Base-by-base conservation (phyloP, 495 filamentous ascomycete species). In the Daldinia childiae region DNA sequence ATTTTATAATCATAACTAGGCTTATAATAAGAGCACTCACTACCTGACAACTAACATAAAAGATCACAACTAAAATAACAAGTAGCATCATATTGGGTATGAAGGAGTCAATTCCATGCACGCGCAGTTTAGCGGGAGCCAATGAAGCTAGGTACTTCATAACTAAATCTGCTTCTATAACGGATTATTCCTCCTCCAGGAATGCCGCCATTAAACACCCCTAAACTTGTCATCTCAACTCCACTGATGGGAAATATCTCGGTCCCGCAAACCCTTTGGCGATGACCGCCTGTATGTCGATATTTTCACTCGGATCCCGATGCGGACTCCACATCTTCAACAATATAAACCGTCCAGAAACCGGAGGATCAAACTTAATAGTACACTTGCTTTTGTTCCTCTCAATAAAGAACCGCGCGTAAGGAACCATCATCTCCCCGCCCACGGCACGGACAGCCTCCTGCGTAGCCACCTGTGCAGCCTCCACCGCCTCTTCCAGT, bases 351-450 rank as follows among this genome's bases (percentile, higher is more conserved):
- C 90, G 85, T 12, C 90, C 93, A 34, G 89, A 96, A 81, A 95
- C 88, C 32, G 93, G 90, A 48, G 95, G 94, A 72, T 97, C 91
- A 77, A 98, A 98, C 69, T 87, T 90, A 68, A 98, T 89, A 69
- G 89, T 93, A 76, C 93, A 92, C 80, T 90, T 93, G 81, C 88
- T 93, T 81, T 93, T 93, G 68, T 90, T 83, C 74, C 86, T 87
- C 73, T 90, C 87, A 63, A 95, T 96, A 76, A 90, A 91, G 81
- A 96, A 97, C 29, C 79, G 85, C 4, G 92, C 92, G 80, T 92
- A 87, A 3, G 92, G 92, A 61, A 84, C 85, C 81, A 94, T 85
- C 17, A 88, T 72, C 66, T 83, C 84, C 26, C 82, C 83, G 21
- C 85, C 85, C 2, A 85, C 85, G 0, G 84, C 84, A 34, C 81